A percentile compares a stretch with the other conserved stretches of the same genome.
Conservation (phyloP, 768 basidiomycete genomes). For the Harrya chromipes region DNA sequence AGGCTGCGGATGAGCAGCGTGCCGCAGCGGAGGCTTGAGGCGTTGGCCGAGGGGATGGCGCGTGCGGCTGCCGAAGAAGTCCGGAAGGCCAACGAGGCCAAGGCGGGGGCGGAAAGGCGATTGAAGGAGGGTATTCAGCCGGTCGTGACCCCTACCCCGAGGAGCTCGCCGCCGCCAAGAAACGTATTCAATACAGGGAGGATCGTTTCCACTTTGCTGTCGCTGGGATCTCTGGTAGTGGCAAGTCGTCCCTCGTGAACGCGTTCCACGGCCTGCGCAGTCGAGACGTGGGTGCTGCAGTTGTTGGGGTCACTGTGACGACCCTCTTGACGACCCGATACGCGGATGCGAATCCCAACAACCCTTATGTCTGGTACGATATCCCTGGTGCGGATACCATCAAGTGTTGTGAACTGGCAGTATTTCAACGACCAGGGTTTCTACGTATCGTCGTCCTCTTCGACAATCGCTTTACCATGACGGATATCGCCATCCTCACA, state of each 20-base stretch:
- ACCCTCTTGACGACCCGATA: constrained; percentile 27
- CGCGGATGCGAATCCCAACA: constrained; percentile 16
- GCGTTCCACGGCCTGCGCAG: constrained; percentile 32
- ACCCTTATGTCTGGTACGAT: constrained; percentile 34
- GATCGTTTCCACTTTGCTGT: constrained; percentile 33
- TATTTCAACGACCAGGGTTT: constrained; percentile 38
- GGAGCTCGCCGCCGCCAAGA: constrained; percentile 20
- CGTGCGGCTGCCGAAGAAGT: constrained; percentile 16
- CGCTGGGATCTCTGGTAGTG: too few relatives aligned
- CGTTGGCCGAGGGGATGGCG: constrained; percentile 12
- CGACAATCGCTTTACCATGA: constrained; percentile 33
- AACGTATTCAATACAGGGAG: constrained; percentile 21
- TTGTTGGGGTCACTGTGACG: constrained; percentile 29
- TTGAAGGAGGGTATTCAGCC: constrained; percentile 28
- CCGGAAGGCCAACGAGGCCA: constrained; percentile 12
- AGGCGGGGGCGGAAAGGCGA: constrained; percentile 12
- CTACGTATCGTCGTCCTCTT: constrained; percentile 34
- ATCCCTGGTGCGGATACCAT: constrained; percentile 35
- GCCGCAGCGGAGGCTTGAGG: constrained; percentile 14
- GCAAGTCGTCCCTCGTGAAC: constrained; percentile 16
- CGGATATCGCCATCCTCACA: constrained; percentile 32
- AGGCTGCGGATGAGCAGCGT: constrained; percentile 17
- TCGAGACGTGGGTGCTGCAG: constrained; percentile 22
- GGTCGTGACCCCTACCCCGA: constrained; percentile 20
- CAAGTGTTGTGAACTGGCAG: constrained; percentile 30